These are phyloP conservation scores for Suhomyces bribrorum DNA, from an alignment of 1,139 yeast species.

Conservation along the genomic window DNA sequence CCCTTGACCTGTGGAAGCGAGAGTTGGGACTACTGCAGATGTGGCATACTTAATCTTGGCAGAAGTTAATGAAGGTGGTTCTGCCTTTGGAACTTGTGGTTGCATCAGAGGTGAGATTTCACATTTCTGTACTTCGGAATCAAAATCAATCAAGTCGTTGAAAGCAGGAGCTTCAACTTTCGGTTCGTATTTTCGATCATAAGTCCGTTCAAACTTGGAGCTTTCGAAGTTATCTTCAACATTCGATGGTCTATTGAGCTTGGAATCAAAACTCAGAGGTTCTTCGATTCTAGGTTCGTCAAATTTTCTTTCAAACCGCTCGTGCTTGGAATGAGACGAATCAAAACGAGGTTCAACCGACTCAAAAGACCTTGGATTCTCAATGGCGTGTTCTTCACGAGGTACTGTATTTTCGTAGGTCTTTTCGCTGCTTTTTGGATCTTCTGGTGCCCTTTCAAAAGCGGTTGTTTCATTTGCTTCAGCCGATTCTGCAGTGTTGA, in stretches of 20 bases:
- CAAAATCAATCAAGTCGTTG: background rate
- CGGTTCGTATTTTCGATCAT: background rate
- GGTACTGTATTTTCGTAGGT: background rate
- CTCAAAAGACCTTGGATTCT: background rate
- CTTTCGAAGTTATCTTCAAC: background rate
- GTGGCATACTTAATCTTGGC: conserved; percentile 2
- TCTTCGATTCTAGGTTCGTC: background rate
- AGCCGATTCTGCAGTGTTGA: too few species aligned
- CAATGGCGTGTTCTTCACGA: background rate
- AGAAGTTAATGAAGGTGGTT: background rate
- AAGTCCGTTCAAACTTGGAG: background rate
- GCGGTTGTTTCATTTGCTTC: background rate
- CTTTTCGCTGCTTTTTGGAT: background rate
- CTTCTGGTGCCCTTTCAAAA: background rate
- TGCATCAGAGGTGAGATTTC: background rate
- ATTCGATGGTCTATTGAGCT: background rate
- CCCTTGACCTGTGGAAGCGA: background rate
- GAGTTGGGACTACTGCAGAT: conserved; percentile 4
- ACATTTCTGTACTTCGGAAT: background rate
- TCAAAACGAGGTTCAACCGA: background rate
- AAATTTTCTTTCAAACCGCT: background rate
- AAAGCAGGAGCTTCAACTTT: background rate
- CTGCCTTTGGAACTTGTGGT: background rate
- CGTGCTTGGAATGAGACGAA: background rate
- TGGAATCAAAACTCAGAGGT: background rate